Base-by-base conservation (phyloP, 1,139 yeast genomes). In the Scheffersomyces segobiensis region DNA sequence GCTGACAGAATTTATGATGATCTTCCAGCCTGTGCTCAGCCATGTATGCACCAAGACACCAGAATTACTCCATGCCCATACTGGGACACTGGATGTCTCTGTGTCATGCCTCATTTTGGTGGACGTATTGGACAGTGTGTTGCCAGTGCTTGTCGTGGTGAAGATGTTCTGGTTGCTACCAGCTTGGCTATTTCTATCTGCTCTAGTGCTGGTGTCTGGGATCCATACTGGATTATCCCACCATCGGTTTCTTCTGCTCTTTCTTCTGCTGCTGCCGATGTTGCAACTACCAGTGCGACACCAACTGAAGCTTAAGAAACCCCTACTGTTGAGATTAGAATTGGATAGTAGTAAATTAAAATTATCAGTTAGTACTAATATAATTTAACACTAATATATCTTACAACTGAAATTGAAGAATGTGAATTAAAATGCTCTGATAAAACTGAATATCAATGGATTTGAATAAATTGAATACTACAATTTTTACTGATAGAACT, bases 1-100 rank as follows among this genome's bases (percentile, higher is more conserved):
- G 85, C 86, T 59, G 86, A 82, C 69, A 80, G 79, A 53, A 77
- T 82, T 58, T 74, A 76, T 65, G 71, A 63, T 56, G 59, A 62
- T n/a, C 70, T 80, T 49, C 85, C 86, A 46, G 61, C 67, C 2
- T 82, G 86, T 69, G 86, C 85, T 53, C 67, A 76, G 63, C 64
- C 66, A 1, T 81, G 85, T 73, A 22, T 48, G 22, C 20, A 48
- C 17, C 59, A 61, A 48, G 67, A 68, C 55, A 67, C 71, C 47
- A 65, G 66, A n/a, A 67, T 70, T 39, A 74, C 79, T 32, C 78
- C 78, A 39, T 75, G 79, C 64, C 79, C 79, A 55, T 73, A 74
- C 65, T 75, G 79, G 78, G 79, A 75, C 62, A 73, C 78, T 50
- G 79, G 79, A 10, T 75, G 79, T 63, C 67, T 75, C 49, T 75